Conservation (phyloP, 1,284 basidiomycete species). For the Ustilago sp. region DNA sequence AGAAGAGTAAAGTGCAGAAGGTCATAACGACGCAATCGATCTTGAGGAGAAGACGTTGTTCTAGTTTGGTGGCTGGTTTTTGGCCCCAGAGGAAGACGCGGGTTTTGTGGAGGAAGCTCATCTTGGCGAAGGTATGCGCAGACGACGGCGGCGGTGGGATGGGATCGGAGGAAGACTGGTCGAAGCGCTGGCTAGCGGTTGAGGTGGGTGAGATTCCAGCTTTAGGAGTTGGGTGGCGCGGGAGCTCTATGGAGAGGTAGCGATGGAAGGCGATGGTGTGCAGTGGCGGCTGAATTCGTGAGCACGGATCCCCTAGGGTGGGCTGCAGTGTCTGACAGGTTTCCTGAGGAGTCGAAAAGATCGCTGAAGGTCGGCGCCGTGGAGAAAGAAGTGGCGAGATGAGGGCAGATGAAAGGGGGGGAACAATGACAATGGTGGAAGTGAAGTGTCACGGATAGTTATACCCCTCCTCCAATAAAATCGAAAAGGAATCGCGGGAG, state of each 20-base stretch:
- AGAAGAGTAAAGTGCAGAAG: slow-evolving; percentile 46
- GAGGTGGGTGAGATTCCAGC: not conserved
- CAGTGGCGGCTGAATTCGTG: not conserved
- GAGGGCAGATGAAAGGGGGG: not conserved
- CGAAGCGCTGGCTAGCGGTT: not conserved
- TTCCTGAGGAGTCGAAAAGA: not conserved
- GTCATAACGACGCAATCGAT: slow-evolving; percentile 56
- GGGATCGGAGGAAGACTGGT: not conserved
- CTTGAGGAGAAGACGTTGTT: slow-evolving; percentile 46
- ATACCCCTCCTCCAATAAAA: not conserved
- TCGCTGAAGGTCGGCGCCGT: not conserved
- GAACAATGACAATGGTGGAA: not conserved
- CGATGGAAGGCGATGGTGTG: not conserved
- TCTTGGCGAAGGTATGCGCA: slow-evolving; percentile 11
- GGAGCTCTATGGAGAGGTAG: not conserved
- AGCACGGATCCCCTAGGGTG: not conserved
- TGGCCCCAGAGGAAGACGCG: slow-evolving; percentile 51
- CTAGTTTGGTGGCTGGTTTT: slow-evolving; percentile 36
- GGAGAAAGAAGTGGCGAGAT: not conserved
- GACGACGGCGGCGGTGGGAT: not conserved
- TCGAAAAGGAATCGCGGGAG: not conserved
- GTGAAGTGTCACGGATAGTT: not conserved
- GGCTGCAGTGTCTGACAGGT: not conserved
- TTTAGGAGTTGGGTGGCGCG: not conserved
- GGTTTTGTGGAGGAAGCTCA: slow-evolving; percentile 34